These are phyloP conservation scores for Penicillium bovifimosum DNA, from an alignment of 495 filamentous ascomycete species.

Conservation along the genomic window DNA sequence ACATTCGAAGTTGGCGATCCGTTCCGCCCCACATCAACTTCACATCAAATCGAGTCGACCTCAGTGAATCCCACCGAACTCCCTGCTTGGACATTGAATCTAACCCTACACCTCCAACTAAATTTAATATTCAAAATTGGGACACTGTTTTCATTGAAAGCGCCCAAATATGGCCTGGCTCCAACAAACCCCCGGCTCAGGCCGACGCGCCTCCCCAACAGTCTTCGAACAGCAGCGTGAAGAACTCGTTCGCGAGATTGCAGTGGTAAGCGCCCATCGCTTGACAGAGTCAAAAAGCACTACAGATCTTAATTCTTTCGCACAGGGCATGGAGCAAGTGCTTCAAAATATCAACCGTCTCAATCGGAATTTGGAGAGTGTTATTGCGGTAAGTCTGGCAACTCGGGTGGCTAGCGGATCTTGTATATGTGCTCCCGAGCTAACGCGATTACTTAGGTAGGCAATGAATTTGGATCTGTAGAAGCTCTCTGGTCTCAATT, in stretches of 20 bases:
- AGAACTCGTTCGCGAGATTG: conserved; percentile 71
- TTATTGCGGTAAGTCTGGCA: conserved; percentile 65
- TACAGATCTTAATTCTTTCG: background rate
- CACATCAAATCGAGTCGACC: background rate
- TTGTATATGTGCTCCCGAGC: background rate
- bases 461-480: conserved; percentile 94
- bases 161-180: conserved; percentile 16
- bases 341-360: conserved; percentile 94
- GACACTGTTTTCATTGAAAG: too few relatives aligned
- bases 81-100: too few relatives aligned
- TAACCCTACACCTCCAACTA: too few relatives aligned
- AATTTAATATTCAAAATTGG: too few relatives aligned
- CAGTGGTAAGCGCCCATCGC: conserved; percentile 51
- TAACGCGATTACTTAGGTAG: conserved; percentile 52
- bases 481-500: conserved; percentile 97
- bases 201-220: conserved; percentile 33
- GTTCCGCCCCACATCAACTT: background rate
- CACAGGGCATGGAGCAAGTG: conserved; percentile 85
- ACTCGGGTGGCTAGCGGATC: too few relatives aligned
- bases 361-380: conserved; percentile 85
- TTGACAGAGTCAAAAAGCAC: background rate
- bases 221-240: conserved; percentile 79
- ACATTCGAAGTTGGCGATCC: too few relatives aligned
- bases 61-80: background rate
- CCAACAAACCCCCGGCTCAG: conserved; percentile 24